Evolutionary conservation across 805 yeast genomes (phyloP).

Genomic region (Candida manassasensis): DNA sequence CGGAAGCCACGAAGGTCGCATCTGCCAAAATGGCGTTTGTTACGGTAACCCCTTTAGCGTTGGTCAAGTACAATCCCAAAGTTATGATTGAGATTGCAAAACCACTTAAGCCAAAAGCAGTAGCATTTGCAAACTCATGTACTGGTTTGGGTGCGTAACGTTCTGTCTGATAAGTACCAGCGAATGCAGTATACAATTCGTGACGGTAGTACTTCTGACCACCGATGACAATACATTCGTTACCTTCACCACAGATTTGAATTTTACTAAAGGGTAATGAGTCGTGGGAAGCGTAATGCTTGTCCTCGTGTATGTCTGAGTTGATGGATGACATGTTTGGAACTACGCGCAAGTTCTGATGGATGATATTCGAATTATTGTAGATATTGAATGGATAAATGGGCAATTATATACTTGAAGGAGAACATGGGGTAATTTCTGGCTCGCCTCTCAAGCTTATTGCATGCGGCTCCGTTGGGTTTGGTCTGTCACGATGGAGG

Average conservation of each 20-base stretch:
- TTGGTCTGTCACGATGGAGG: too few relatives aligned
- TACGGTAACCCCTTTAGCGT: constrained; percentile 41
- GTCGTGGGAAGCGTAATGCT: constrained; percentile 9
- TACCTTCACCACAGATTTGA: constrained; percentile 29
- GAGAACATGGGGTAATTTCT: too few relatives aligned
- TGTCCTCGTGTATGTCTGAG: not conserved
- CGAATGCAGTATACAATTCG: constrained; percentile 61
- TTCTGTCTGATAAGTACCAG: constrained; percentile 48
- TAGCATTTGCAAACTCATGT: constrained; percentile 48
- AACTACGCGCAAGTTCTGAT: too few relatives aligned
- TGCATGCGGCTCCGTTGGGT: too few relatives aligned
- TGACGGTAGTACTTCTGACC: constrained; percentile 41
- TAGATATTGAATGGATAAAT: too few relatives aligned
- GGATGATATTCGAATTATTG: too few relatives aligned
- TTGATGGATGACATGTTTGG: constrained; percentile 2
- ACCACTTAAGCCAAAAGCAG: constrained; percentile 51
- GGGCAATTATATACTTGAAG: too few relatives aligned
- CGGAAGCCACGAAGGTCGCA: constrained; percentile 46
- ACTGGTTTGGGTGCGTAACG: constrained; percentile 43
- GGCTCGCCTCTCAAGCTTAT: too few relatives aligned
- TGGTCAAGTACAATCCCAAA: constrained; percentile 42
- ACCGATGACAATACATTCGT: constrained; percentile 39
- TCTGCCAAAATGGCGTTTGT: constrained; percentile 44
- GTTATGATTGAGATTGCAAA: constrained; percentile 45
- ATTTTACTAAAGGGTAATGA: constrained; percentile 17